Evolutionary conservation across 2,329 filamentous ascomycete species (phyloP).

Genomic region (Myriosclerotinia scirpicola): DNA sequence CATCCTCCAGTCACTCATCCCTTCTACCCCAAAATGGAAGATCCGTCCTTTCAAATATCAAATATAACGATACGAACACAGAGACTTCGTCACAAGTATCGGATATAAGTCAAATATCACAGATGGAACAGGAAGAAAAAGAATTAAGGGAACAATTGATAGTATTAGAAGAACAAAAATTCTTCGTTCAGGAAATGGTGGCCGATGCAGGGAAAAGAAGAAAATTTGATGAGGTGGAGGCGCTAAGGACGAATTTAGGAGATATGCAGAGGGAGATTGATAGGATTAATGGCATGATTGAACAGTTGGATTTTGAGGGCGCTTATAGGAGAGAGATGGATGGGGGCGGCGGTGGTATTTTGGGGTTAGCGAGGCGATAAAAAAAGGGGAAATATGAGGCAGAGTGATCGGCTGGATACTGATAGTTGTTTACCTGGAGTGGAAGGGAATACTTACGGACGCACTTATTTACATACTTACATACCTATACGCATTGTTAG

Average conservation of each 20-base stretch:
- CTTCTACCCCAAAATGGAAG: conserved; percentile 32
- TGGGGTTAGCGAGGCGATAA: conserved; percentile 25
- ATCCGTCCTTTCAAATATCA: conserved; percentile 57
- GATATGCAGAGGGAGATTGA: conserved; percentile 68
- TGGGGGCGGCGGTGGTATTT: conserved; percentile 14
- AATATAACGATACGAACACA: conserved; percentile 50
- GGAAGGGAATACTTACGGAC: not conserved
- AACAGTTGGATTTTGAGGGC: conserved; percentile 50
- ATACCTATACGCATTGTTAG: conserved; percentile 2
- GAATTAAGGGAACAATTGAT: conserved; percentile 66
- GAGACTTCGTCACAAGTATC: conserved; percentile 52
- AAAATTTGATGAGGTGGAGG: conserved; percentile 68
- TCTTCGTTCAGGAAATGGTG: conserved; percentile 70
- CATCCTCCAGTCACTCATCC: conserved; percentile 44
- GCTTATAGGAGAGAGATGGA: conserved; percentile 35
- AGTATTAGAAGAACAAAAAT: conserved; percentile 71
- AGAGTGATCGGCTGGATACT: not conserved
- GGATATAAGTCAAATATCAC: conserved; percentile 59
- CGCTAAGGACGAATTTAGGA: conserved; percentile 62
- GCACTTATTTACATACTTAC: not conserved
- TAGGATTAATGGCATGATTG: conserved; percentile 57
- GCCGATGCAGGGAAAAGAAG: conserved; percentile 65
- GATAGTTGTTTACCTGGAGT: not conserved
- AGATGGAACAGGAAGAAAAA: conserved; percentile 68
- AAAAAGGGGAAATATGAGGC: not conserved